These are phyloP conservation scores for Aspergillus sp. DNA, from an alignment of 2,329 filamentous ascomycete species.

Conservation along the genomic window DNA sequence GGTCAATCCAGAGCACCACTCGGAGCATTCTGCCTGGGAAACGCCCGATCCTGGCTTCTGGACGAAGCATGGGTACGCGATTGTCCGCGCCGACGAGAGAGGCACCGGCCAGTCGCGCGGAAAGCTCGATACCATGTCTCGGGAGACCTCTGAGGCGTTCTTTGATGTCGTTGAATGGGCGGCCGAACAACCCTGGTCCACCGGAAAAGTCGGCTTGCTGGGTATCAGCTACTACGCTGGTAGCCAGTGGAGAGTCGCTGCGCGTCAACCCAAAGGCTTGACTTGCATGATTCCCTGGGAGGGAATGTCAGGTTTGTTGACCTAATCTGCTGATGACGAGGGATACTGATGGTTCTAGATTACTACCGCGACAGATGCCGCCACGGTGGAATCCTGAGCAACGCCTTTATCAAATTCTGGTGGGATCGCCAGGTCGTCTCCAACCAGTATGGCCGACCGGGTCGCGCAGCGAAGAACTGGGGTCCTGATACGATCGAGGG, in stretches of 20 bases:
- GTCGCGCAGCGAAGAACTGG: constrained; percentile 52
- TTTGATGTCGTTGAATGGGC: constrained; percentile 55
- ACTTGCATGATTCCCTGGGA: constrained; percentile 56
- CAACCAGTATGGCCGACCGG: constrained; percentile 66
- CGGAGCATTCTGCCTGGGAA: constrained; percentile 58
- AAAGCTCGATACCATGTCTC: constrained; percentile 54
- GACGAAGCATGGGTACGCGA: constrained; percentile 54
- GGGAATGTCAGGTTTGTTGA: constrained; percentile 43
- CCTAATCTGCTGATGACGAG: not conserved
- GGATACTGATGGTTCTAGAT: constrained; percentile 26
- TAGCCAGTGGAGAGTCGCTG: constrained; percentile 56
- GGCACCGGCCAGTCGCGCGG: constrained; percentile 54
- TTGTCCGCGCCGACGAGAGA: constrained; percentile 56
- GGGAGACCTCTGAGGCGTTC: constrained; percentile 52
- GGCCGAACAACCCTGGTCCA: constrained; percentile 50
- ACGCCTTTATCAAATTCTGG: constrained; percentile 62
- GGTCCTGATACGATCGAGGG: constrained; percentile 47
- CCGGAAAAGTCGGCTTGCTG: constrained; percentile 51
- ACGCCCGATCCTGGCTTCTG: constrained; percentile 59
- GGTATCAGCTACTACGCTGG: constrained; percentile 55
- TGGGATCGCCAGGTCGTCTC: constrained; percentile 65
- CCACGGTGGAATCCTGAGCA: constrained; percentile 62
- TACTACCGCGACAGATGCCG: constrained; percentile 59
- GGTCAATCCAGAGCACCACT: constrained; percentile 55
- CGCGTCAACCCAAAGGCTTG: constrained; percentile 51